A percentile compares a stretch with the other conserved stretches of the same genome.
phyloP scores from a whole-genome alignment of 1,284 basidiomycete species.

The Ustilago curta region DNA sequence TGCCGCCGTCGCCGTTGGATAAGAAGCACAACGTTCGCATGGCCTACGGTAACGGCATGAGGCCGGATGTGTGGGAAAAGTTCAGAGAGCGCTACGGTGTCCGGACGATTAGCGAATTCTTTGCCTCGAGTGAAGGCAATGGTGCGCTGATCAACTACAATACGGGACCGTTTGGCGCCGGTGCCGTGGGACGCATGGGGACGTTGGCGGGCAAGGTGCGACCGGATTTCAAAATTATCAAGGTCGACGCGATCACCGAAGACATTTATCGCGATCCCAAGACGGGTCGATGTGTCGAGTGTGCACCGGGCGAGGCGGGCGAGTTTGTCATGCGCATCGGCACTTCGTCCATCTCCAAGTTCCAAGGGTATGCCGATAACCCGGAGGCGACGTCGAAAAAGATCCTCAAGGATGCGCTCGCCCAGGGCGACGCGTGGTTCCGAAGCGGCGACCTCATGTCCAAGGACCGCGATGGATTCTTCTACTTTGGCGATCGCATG shows the following conservation, averaged over 20 bases:
- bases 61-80: conserved; percentile 69
- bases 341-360: conserved; percentile 41
- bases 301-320: conserved; percentile 60
- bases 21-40: conserved; percentile 69
- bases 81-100: conserved; percentile 69
- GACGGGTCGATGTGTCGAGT: conserved; percentile 66
- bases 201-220: conserved; percentile 44
- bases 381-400: conserved; percentile 68
- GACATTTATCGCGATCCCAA: conserved; percentile 66
- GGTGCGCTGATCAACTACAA: conserved; percentile 68
- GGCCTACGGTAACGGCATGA: conserved; percentile 70
- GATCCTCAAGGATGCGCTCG: conserved; percentile 66
- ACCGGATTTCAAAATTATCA: conserved; percentile 64
- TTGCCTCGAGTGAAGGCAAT: conserved; percentile 68
- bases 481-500: conserved; percentile 68
- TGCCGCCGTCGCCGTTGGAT: conserved; percentile 64
- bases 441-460: conserved; percentile 67
- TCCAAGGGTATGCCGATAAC: conserved; percentile 65
- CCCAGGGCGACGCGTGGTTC: conserved; percentile 68
- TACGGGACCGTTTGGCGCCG: conserved; percentile 66
- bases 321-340: conserved; percentile 68
- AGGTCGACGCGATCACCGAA: conserved; percentile 69
- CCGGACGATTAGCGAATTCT: conserved; percentile 67
- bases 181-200: conserved; percentile 67
- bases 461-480: conserved; percentile 62